Base-by-base conservation (phyloP, 1,139 yeast genomes). In the Yamadazyma buinensis region DNA sequence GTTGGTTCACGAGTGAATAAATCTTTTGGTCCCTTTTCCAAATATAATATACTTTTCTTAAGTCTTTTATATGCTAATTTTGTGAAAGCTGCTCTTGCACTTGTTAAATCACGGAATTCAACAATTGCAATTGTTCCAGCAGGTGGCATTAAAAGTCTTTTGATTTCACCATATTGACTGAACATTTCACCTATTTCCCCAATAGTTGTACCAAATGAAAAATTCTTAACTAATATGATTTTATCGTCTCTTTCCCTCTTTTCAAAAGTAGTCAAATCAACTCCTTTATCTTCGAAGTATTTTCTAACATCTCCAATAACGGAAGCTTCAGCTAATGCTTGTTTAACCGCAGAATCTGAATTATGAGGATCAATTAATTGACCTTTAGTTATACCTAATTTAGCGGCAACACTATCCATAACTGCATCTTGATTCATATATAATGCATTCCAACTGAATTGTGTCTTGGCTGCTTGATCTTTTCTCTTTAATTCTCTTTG, bases 271-370 rank as follows among this genome's bases (percentile, higher is more conserved):
- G 83, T 67, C 41, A 92, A 65, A 61, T 92, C 97, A 27, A 94
- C 86, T 15, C 95, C 95, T 53, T 81, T 82, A 15, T 67, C 61
- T 55, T 87, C 95, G 57, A 92, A 92, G 59, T 79, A 92, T 47
- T 78, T 78, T 51, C 95, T 77, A 11, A 92, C 95, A 57, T 84
- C 94, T 30, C 92, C 94, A 52, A 92, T 82, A 15, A 90, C 95
- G 53, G 88, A 92, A 1, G 97, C 95, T 64, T 92, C 99, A 0
- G 99, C 98, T 44, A 92, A 73, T 0, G 98, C 97, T 59, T 90
- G 97, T 53, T 88, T 87, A n/a, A 92, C 97, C 1, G 95, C 97
- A 33, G 95, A 84, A 44, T 74, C 81, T 5, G 95, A 75, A 46
- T 81, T 84, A 48, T 86, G 84, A 1, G 96, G 95, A 56, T 92